A percentile compares a stretch with the other conserved stretches of the same genome.
These are phyloP conservation scores for Fusarium stilboides DNA, from an alignment of 2,329 filamentous ascomycete species.

Conservation along the genomic window DNA sequence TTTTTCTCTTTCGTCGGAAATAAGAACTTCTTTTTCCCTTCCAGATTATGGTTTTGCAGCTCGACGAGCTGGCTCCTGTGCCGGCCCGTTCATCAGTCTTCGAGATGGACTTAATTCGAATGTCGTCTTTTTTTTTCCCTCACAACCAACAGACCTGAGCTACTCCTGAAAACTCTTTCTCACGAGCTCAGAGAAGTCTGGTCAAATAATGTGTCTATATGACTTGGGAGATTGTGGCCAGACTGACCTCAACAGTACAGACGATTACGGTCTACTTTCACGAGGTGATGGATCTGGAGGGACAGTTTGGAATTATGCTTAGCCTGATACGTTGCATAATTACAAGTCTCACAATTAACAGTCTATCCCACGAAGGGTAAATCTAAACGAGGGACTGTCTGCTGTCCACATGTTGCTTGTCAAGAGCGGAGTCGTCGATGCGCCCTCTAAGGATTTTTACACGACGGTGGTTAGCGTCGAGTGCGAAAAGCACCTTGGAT, in stretches of 20 bases:
- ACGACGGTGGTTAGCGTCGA: background rate
- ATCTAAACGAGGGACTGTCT: background rate
- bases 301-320: background rate
- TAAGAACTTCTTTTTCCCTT: background rate
- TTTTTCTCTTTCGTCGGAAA: background rate
- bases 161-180: too few relatives aligned
- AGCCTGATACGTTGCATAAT: background rate
- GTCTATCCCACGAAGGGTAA: background rate
- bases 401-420: background rate
- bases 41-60: background rate
- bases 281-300: too few relatives aligned
- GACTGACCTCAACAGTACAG: too few relatives aligned
- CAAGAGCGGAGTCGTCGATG: background rate
- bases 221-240: too few relatives aligned
- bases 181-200: too few relatives aligned
- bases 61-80: background rate
- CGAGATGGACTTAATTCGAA: background rate
- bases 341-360: background rate
- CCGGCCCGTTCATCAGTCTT: background rate
- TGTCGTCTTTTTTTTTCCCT: too few relatives aligned
- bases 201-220: too few relatives aligned
- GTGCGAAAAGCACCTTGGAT: background rate
- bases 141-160: too few relatives aligned
- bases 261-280: too few relatives aligned
- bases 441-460: constrained; percentile 17